Conservation (phyloP, 345 rosid genomes). For the Sonneratia caseolaris region DNA sequence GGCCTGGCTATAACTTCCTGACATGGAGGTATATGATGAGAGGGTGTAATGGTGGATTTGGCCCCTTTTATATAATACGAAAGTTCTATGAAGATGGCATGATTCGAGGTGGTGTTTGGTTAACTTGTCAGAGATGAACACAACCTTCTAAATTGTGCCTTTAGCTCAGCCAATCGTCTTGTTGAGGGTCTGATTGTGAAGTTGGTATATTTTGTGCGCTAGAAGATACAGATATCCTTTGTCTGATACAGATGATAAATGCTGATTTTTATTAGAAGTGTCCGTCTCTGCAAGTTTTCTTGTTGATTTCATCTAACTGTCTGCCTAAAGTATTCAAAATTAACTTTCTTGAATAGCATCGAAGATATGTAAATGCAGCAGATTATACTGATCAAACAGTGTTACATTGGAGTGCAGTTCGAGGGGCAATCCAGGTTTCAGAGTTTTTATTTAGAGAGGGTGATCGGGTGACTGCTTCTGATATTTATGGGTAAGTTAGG, state of each 20-base stretch:
- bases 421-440: slow-evolving; percentile 80
- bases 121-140: too few relatives aligned
- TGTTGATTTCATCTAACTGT: background rate
- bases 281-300: background rate
- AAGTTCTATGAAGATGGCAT: too few relatives aligned
- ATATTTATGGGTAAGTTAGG: slow-evolving; percentile 85
- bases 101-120: too few relatives aligned
- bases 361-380: slow-evolving; percentile 73
- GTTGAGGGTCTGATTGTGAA: background rate
- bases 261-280: background rate
- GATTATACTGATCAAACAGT: slow-evolving; percentile 96
- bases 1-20: too few relatives aligned
- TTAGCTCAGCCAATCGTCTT: background rate
- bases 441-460: slow-evolving; percentile 85
- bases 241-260: background rate
- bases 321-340: background rate
- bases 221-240: background rate
- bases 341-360: slow-evolving; percentile 42
- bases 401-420: slow-evolving; percentile 99
- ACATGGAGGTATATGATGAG: too few relatives aligned
- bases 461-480: slow-evolving; percentile 58
- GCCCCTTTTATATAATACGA: too few relatives aligned
- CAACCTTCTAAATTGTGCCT: background rate
- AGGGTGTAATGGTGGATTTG: too few relatives aligned
- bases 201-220: background rate